Percentiles rank a stretch among this genome's conserved stretches.
Conservation (phyloP, 2,329 filamentous ascomycete genomes). For the Gremmenia infestans region DNA sequence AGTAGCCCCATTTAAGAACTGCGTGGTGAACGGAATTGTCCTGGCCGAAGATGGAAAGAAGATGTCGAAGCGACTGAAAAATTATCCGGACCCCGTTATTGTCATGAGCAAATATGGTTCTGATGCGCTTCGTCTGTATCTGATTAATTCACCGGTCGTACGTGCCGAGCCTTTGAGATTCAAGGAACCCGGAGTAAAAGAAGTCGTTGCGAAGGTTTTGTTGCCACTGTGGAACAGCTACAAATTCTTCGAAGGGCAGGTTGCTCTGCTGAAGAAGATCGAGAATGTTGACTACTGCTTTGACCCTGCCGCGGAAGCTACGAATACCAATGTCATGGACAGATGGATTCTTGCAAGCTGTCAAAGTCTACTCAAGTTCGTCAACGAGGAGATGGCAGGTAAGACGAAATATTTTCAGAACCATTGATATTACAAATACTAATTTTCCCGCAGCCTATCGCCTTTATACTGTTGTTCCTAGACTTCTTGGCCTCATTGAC, state of each 20-base stretch:
- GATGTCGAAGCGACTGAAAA: conserved; percentile 96
- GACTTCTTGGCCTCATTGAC: conserved; percentile 78
- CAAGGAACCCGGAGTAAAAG: conserved; percentile 88
- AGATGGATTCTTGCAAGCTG: conserved; percentile 91
- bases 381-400: conserved; percentile 86
- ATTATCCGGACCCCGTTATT: conserved; percentile 82
- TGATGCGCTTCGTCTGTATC: conserved; percentile 87
- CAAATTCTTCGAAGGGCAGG: conserved; percentile 92
- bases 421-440: conserved; percentile 3
- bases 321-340: conserved; percentile 90
- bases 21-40: conserved; percentile 93
- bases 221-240: conserved; percentile 94
- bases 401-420: conserved; percentile 34
- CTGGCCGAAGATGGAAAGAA: conserved; percentile 95
- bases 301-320: conserved; percentile 67
- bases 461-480: conserved; percentile 86
- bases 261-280: conserved; percentile 79
- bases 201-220: conserved; percentile 87
- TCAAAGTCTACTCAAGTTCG: conserved; percentile 85
- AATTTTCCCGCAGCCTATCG: conserved; percentile 51
- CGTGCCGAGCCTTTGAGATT: conserved; percentile 86
- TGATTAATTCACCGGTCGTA: conserved; percentile 95
- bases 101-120: conserved; percentile 87
- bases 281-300: conserved; percentile 73
- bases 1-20: conserved; percentile 84